Evolutionary conservation across 352 stramenopile genomes (phyloP).

Genomic region (Globisporangium orthogonon): DNA sequence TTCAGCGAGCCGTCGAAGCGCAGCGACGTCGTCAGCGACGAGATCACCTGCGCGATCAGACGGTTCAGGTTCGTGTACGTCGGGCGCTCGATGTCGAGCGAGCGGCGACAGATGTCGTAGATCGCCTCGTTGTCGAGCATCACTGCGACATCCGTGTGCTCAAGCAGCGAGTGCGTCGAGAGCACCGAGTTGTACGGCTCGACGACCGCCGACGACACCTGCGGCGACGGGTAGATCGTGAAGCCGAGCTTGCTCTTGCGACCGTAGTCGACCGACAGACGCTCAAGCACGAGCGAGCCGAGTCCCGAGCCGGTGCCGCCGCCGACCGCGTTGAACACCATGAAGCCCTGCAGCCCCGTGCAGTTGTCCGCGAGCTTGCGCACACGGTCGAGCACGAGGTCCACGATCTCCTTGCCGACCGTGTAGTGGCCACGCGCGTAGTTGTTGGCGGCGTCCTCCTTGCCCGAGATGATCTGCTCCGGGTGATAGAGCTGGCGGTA

Average conservation of each 20-base stretch:
- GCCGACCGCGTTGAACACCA: constrained; percentile 97
- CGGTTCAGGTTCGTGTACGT: constrained; percentile 99
- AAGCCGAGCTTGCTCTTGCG: constrained; percentile 98
- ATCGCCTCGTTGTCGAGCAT: constrained; percentile 99
- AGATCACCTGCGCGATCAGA: constrained; percentile 98
- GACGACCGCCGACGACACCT: constrained; percentile 98
- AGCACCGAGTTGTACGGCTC: constrained; percentile 99
- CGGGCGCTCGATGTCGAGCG: constrained; percentile 97
- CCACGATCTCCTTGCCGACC: constrained; percentile 95
- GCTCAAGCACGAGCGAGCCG: constrained; percentile 95
- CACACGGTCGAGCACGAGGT: constrained; percentile 96
- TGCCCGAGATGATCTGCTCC: constrained; percentile 98
- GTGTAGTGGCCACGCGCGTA: constrained; percentile 92
- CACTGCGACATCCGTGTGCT: constrained; percentile 99
- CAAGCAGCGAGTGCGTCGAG: constrained; percentile 98
- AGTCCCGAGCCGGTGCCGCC: constrained; percentile 97
- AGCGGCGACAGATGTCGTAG: constrained; percentile 99
- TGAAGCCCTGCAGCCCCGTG: constrained; percentile 97
- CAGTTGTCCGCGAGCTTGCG: constrained; percentile 97
- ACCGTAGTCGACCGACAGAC: constrained; percentile 96
- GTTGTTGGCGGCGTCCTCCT: constrained; percentile 94
- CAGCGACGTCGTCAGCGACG: constrained; percentile 97
- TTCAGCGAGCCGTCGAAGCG: constrained; percentile 99
- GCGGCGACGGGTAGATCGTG: constrained; percentile 96
- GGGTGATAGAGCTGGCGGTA: constrained; percentile 98